A percentile compares a stretch with the other conserved stretches of the same genome.
phyloP scores from a whole-genome alignment of 345 rosid genomes.

The Salix purpurea region DNA sequence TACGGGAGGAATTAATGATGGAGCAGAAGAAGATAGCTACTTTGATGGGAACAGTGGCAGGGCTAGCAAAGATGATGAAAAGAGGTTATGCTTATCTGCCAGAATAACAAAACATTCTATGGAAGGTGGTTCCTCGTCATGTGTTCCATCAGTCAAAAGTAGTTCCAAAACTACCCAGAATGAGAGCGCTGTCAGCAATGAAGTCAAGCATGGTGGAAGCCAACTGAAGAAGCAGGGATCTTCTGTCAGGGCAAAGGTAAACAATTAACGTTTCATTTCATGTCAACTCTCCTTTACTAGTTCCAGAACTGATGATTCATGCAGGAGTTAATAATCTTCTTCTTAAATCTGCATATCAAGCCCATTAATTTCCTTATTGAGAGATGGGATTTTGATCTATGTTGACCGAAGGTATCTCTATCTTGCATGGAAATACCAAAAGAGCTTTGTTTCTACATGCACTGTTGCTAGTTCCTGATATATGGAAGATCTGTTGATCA shows the following conservation, averaged over 20 bases:
- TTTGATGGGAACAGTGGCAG: background rate
- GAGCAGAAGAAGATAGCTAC: background rate
- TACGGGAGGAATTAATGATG: background rate
- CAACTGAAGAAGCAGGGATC: conserved; percentile 1
- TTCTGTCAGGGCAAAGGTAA: conserved; percentile 14
- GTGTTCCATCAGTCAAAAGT: background rate
- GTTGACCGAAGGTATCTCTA: background rate
- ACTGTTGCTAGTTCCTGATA: background rate
- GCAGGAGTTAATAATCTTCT: background rate
- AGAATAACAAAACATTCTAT: background rate
- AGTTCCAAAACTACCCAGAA: background rate
- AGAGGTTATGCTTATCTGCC: background rate
- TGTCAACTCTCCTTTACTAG: background rate
- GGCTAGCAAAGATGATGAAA: conserved; percentile 1
- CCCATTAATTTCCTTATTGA: background rate
- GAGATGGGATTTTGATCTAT: background rate
- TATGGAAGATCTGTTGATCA: background rate
- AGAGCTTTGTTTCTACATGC: background rate
- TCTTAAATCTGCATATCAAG: background rate
- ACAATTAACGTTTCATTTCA: background rate
- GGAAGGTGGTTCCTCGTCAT: background rate
- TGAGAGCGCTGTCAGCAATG: background rate
- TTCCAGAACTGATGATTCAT: background rate
- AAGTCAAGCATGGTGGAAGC: background rate
- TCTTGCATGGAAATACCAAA: background rate